phyloP scores from a whole-genome alignment of 177 flowering plant species.

The Telopea speciosissima region DNA sequence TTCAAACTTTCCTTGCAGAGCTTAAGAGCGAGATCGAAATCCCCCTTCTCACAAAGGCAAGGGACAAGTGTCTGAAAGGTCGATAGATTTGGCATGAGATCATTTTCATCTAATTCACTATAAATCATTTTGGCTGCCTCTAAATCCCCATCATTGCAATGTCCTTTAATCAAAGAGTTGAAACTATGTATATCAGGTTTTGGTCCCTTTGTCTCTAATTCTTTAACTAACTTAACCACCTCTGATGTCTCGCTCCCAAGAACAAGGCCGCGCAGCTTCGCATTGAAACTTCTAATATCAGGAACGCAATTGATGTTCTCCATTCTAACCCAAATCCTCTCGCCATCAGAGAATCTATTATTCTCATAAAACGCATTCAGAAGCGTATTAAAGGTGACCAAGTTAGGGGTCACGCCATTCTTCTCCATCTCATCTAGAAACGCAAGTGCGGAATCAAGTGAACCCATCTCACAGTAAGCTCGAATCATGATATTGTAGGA shows the following conservation, averaged over 20 bases:
- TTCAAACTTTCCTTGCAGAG: constrained; percentile 26
- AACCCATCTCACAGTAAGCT: constrained; percentile 42
- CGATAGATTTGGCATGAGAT: constrained; percentile 14
- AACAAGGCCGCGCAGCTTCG: constrained; percentile 39
- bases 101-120: constrained; percentile 19
- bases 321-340: constrained; percentile 51
- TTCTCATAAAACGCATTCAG: constrained; percentile 29
- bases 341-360: constrained; percentile 36
- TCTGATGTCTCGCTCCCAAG: constrained; percentile 25
- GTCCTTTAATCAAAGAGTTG: constrained; percentile 45
- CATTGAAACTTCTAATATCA: constrained; percentile 37
- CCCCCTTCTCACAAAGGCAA: constrained; percentile 33
- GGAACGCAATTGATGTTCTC: constrained; percentile 28
- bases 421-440: constrained; percentile 52
- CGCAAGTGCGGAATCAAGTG: constrained; percentile 33
- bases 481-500: constrained; percentile 48
- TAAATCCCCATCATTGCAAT: constrained; percentile 30
- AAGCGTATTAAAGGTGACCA: constrained; percentile 51
- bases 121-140: constrained; percentile 44
- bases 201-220: constrained; percentile 26
- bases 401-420: constrained; percentile 42
- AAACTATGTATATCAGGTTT: constrained; percentile 31
- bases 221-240: constrained; percentile 37
- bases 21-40: constrained; percentile 31
- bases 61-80: constrained; percentile 36